Percentiles rank a stretch among this genome's conserved stretches.
These are phyloP conservation scores for Penicillium crustosum DNA, from an alignment of 2,329 filamentous ascomycete species.

Conservation along the genomic window DNA sequence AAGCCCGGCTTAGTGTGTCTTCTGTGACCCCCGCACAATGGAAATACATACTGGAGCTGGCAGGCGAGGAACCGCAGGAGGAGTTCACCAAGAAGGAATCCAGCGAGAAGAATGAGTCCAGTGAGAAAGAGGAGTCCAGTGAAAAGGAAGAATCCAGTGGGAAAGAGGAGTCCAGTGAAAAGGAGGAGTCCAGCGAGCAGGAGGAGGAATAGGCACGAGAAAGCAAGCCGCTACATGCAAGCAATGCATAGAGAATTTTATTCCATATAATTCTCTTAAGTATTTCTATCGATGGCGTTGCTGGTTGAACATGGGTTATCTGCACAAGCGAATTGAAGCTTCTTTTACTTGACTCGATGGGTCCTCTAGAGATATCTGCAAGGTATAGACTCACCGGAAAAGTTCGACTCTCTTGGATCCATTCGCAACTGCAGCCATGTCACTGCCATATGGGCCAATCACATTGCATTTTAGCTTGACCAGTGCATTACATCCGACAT, in stretches of 20 bases:
- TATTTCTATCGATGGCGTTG: slow-evolving; percentile 7
- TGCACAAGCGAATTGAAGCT: slow-evolving; percentile 5
- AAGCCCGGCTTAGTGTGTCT: slow-evolving; percentile 76
- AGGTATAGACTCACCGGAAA: not conserved
- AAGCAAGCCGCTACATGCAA: not conserved
- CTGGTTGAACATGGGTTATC: slow-evolving; percentile 4
- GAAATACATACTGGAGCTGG: slow-evolving; percentile 49
- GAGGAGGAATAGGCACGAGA: slow-evolving; percentile 1
- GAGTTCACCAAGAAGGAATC: slow-evolving; percentile 9
- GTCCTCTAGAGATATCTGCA: not conserved
- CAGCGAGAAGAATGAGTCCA: not conserved
- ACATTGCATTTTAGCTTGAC: not conserved
- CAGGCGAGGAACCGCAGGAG: slow-evolving; percentile 33
- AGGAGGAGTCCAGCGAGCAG: not conserved
- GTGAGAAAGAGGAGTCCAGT: not conserved
- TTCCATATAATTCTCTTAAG: not conserved
- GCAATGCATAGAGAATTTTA: not conserved
- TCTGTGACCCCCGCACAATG: slow-evolving; percentile 49
- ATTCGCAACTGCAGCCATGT: not conserved
- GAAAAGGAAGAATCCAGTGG: slow-evolving; percentile 5
- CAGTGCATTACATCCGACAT: not conserved
- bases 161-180: not conserved
- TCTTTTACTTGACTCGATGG: not conserved
- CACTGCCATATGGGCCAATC: not conserved
- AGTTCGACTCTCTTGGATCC: not conserved